Percentiles rank a stretch among this genome's conserved stretches.
phyloP scores from a whole-genome alignment of 495 filamentous ascomycete genomes.

The Xylaria telfairii region DNA sequence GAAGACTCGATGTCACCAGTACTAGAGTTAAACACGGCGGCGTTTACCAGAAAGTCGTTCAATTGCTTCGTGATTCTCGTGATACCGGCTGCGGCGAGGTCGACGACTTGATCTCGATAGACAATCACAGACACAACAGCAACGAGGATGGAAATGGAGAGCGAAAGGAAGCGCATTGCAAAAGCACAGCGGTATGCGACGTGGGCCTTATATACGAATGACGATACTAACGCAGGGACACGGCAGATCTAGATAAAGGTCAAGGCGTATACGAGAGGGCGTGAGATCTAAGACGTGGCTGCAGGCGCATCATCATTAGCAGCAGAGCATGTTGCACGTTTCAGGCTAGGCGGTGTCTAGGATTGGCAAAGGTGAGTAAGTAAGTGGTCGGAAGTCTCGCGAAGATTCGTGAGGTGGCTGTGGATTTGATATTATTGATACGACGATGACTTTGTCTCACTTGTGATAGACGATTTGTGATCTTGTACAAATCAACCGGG shows the following conservation, averaged over 20 bases:
- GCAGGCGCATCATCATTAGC: neutral
- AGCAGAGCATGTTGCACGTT: constrained; percentile 4
- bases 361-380: neutral
- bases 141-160: constrained; percentile 45
- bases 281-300: neutral
- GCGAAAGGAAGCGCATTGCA: constrained; percentile 42
- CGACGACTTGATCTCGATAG: constrained; percentile 38
- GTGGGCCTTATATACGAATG: constrained; percentile 18
- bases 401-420: constrained; percentile 6
- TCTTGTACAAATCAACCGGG: constrained; percentile 27
- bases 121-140: constrained; percentile 46
- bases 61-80: constrained; percentile 31
- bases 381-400: neutral
- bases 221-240: neutral
- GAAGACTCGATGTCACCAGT: constrained; percentile 21
- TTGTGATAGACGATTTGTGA: constrained; percentile 24
- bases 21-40: constrained; percentile 3
- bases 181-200: constrained; percentile 3
- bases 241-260: constrained; percentile 5
- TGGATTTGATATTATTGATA: constrained; percentile 8
- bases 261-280: neutral
- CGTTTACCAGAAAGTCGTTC: constrained; percentile 19
- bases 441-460: neutral
- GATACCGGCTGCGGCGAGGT: constrained; percentile 33
- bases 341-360: neutral